These are phyloP conservation scores for Xylaria sp. DNA, from an alignment of 2,329 filamentous ascomycete species.

Conservation along the genomic window DNA sequence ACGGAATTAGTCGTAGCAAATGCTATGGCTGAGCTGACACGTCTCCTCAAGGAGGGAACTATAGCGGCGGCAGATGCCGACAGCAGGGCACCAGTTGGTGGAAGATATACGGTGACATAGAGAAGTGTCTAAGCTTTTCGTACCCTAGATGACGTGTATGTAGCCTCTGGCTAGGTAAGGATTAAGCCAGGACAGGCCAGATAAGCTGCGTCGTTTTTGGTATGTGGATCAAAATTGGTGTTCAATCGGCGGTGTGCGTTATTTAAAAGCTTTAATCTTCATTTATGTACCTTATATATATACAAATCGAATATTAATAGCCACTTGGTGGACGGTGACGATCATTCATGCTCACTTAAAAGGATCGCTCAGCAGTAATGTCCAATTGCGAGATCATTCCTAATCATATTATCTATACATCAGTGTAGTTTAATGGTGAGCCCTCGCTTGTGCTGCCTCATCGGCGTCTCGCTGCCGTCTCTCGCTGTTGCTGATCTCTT, in stretches of 20 bases:
- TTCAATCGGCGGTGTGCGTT: conserved; percentile 21
- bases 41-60: conserved; percentile 88
- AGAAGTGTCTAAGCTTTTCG: conserved; percentile 30
- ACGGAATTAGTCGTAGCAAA: conserved; percentile 92
- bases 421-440: conserved; percentile 62
- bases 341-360: neutral
- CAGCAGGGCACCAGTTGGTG: conserved; percentile 78
- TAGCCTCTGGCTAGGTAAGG: neutral
- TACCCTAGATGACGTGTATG: neutral
- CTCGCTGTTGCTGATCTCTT: conserved; percentile 74
- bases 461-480: conserved; percentile 75
- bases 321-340: neutral
- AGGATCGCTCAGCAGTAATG: neutral
- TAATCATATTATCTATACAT: conserved; percentile 1
- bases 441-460: conserved; percentile 64
- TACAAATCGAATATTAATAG: conserved; percentile 3
- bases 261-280: neutral
- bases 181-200: neutral
- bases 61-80: conserved; percentile 90
- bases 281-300: neutral
- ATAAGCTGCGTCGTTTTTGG: neutral
- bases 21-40: conserved; percentile 89
- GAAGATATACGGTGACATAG: conserved; percentile 87
- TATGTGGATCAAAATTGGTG: conserved; percentile 23
- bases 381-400: neutral